A percentile compares a stretch with the other conserved stretches of the same genome.
These are phyloP conservation scores for Liquidambar formosana DNA, from an alignment of 164 flowering plant species.

Conservation along the genomic window DNA sequence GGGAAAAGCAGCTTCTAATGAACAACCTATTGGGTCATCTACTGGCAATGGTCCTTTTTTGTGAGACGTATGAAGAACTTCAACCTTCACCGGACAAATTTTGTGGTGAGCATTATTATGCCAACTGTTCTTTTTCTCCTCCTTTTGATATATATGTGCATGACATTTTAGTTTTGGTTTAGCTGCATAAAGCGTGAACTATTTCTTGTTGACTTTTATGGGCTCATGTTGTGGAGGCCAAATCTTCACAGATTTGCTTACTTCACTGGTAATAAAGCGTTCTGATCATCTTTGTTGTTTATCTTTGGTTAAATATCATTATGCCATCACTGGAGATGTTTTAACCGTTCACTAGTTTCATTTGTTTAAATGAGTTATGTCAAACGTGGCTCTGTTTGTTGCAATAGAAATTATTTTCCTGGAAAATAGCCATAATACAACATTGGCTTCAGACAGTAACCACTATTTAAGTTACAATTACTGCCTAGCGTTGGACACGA, in stretches of 20 bases:
- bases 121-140: neutral
- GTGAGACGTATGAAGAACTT: neutral
- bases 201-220: neutral
- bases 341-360: neutral
- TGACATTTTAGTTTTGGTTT: neutral
- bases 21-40: neutral
- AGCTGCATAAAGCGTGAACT: neutral
- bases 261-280: no score
- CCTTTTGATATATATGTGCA: no score
- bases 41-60: neutral
- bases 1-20: constrained; percentile 7
- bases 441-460: neutral
- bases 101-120: neutral
- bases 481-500: neutral
- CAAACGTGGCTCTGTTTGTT: neutral
- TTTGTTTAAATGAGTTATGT: neutral
- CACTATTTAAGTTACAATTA: neutral
- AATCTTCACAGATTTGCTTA: neutral
- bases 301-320: neutral
- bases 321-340: neutral
- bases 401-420: neutral
- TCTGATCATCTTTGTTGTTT: neutral
- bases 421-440: neutral
- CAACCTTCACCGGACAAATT: neutral
- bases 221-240: neutral